A percentile compares a stretch with the other conserved stretches of the same genome.
Evolutionary conservation across 306 rosid genomes (phyloP).

Genomic region (Alnus rubra): DNA sequence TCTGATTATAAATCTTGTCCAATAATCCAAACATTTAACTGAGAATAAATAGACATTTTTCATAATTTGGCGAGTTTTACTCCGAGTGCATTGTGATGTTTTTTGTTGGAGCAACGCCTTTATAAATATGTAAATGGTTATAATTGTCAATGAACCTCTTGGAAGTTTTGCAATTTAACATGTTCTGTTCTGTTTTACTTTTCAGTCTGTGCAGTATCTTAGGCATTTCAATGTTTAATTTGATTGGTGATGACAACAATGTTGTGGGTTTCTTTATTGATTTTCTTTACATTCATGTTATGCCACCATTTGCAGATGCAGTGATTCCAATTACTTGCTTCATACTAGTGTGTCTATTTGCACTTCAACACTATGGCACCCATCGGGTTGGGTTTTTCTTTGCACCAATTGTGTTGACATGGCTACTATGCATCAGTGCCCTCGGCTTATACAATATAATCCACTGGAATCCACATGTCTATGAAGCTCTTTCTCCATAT

Average conservation of each 20-base stretch:
- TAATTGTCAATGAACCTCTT: neutral
- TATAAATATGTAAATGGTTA: neutral
- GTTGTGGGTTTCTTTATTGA: neutral
- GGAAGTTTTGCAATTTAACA: neutral
- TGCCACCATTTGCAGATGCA: slow-evolving; percentile 70
- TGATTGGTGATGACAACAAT: neutral
- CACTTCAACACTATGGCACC: slow-evolving; percentile 99
- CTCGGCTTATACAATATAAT: slow-evolving; percentile 88
- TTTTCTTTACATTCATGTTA: slow-evolving; percentile 6
- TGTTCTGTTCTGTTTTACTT: neutral
- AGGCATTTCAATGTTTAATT: neutral
- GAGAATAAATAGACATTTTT: neutral
- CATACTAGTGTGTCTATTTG: slow-evolving; percentile 89
- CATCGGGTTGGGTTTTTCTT: slow-evolving; percentile 91
- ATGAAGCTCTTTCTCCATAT: slow-evolving; percentile 90
- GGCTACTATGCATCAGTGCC: slow-evolving; percentile 94
- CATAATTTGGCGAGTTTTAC: neutral
- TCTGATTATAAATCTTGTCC: neutral
- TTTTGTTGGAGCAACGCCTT: neutral
- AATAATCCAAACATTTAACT: neutral
- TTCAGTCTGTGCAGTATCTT: neutral
- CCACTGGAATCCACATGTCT: slow-evolving; percentile 71
- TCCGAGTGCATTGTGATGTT: neutral
- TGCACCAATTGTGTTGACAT: slow-evolving; percentile 84
- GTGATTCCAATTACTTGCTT: slow-evolving; percentile 94